phyloP scores from a whole-genome alignment of 495 filamentous ascomycete genomes.

The Talaromyces wortmannii region DNA sequence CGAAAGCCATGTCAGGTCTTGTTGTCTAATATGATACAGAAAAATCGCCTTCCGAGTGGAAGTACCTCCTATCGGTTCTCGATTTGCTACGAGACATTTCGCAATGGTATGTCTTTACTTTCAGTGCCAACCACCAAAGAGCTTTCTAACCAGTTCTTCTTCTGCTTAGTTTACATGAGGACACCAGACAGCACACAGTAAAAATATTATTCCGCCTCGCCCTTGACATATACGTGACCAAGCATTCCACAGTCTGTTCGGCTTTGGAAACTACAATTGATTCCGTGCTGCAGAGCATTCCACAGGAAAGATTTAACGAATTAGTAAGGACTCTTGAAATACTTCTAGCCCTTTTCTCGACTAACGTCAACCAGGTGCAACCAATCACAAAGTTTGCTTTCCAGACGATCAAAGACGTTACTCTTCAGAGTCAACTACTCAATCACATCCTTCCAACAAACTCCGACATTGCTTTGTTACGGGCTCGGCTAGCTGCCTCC shows the following conservation, averaged over 20 bases:
- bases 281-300: slow-evolving; percentile 27
- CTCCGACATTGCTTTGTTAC: slow-evolving; percentile 51
- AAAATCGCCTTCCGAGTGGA: slow-evolving; percentile 6
- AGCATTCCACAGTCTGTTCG: slow-evolving; percentile 26
- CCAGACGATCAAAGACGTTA: slow-evolving; percentile 37
- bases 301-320: slow-evolving; percentile 19
- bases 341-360: neutral
- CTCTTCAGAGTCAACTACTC: slow-evolving; percentile 53
- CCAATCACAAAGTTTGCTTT: slow-evolving; percentile 48
- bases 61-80: slow-evolving; percentile 21
- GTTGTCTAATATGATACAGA: neutral
- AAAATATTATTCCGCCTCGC: slow-evolving; percentile 51
- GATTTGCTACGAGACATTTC: slow-evolving; percentile 24
- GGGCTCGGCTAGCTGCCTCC: slow-evolving; percentile 65
- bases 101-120: slow-evolving; percentile 14
- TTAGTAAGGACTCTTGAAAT: slow-evolving; percentile 16
- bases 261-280: slow-evolving; percentile 40
- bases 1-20: neutral
- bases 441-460: slow-evolving; percentile 48
- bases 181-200: slow-evolving; percentile 24
- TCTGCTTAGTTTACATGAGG: slow-evolving; percentile 20
- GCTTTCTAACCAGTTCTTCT: slow-evolving; percentile 5
- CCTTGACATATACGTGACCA: slow-evolving; percentile 47
- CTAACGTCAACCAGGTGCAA: slow-evolving; percentile 37
- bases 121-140: neutral